Evolutionary conservation across 305 asterid species (phyloP), one percentile per base, ranked within the genome.

Genomic region (Fraxinus sp.): DNA sequence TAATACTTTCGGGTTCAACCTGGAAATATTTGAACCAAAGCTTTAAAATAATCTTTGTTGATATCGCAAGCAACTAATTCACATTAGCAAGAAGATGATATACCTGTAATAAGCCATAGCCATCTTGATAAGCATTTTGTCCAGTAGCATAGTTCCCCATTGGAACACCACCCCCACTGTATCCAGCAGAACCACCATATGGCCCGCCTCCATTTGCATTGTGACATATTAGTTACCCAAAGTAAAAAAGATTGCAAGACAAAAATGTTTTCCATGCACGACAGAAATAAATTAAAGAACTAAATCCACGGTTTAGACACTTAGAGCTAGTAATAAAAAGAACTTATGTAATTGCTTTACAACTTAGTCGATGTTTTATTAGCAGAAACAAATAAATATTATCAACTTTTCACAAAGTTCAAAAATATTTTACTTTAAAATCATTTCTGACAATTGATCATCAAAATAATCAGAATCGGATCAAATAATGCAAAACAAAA

Each of bases 21-120:
- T 4, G 30, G 22, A 70, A 24, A 70, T 70, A 70, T 30, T 70
- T 30, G 76, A 14, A 30, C 75, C 75, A 70, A 32, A 70, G 24
- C 10, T 11, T 16, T 70, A 70, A 70, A 28, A 14, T 30, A 4
- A 30, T 24, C 20, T 13, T 32, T 70, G 20, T 5, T 13, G 24
- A 70, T 70, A 70, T 70, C 3, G 10, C 76, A 30, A 70, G 22
- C 76, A 70, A 26, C 36, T 26, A 66, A 66, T 66, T 66, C 74
- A 26, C 35, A 66, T 28, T 66, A 70, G 41, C 41, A 70, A 30
- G 22, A 41, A 70, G 41, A 70, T 32, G 41, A 70, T 28, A 79
- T 87, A 95, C 98, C 98, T 93, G 98, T 76, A 86, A 81, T 80
- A 80, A 80, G 76, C 90, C 93, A 90, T 92, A 92, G 57, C 81